Evolutionary conservation across 768 basidiomycete genomes (phyloP).

Genomic region (Nidularia sp.): DNA sequence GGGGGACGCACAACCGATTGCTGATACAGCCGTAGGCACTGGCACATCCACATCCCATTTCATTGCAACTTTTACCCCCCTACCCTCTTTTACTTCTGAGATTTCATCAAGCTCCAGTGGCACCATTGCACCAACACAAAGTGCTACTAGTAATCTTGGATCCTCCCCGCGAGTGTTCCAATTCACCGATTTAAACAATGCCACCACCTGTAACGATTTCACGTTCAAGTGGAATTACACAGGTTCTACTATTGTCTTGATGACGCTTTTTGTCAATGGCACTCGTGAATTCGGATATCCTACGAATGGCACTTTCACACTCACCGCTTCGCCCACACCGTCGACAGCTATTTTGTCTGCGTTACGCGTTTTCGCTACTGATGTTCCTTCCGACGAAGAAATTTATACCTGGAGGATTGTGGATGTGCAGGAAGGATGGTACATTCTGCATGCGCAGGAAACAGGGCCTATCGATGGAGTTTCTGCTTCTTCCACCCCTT

Average conservation of each 20-base stretch:
- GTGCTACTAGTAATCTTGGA: background rate
- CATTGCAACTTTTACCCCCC: no score
- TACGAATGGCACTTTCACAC: background rate
- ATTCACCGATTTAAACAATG: background rate
- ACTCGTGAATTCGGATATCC: background rate
- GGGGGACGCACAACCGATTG: no score
- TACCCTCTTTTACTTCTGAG: no score
- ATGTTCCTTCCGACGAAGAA: slow-evolving; percentile 15
- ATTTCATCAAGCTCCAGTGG: no score
- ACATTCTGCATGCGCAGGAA: slow-evolving; percentile 15
- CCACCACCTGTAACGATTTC: slow-evolving; percentile 20
- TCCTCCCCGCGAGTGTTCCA: background rate
- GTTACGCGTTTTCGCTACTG: slow-evolving; percentile 18
- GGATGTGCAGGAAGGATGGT: slow-evolving; percentile 27
- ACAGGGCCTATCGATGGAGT: no score
- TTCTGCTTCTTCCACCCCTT: slow-evolving; percentile 16
- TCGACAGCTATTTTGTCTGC: background rate
- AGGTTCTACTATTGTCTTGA: slow-evolving; percentile 5
- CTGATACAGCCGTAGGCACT: no score
- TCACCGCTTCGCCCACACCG: slow-evolving; percentile 8
- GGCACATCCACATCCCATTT: no score
- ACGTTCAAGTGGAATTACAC: slow-evolving; percentile 19
- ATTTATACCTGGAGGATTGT: slow-evolving; percentile 22
- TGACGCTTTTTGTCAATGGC: slow-evolving; percentile 13
- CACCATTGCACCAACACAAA: background rate